These are phyloP conservation scores for Phytopythium delawarense DNA, from an alignment of 352 stramenopile genomes.

Conservation along the genomic window DNA sequence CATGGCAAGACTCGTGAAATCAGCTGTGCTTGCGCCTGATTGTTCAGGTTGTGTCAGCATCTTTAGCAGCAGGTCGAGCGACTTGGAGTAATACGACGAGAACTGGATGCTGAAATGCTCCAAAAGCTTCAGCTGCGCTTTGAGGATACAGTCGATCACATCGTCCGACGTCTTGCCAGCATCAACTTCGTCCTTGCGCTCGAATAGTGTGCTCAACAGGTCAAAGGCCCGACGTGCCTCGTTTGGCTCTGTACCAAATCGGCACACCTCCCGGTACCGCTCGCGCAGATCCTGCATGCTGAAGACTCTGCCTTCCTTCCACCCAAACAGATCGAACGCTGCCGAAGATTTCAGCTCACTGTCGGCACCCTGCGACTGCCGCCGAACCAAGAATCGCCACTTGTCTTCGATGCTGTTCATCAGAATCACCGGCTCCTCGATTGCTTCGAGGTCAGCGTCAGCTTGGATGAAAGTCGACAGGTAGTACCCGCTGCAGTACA, in stretches of 20 bases:
- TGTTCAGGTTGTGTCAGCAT: slow-evolving; percentile 10
- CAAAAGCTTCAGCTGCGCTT: slow-evolving; percentile 56
- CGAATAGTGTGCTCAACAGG: slow-evolving; percentile 40
- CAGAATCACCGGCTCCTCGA: slow-evolving; percentile 70
- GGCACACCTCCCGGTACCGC: slow-evolving; percentile 64
- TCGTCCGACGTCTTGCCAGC: slow-evolving; percentile 58
- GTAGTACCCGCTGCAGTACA: slow-evolving; percentile 77
- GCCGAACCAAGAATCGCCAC: slow-evolving; percentile 51
- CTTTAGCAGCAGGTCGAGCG: slow-evolving; percentile 50
- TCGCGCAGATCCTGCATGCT: slow-evolving; percentile 45
- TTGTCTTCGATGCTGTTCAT: slow-evolving; percentile 81
- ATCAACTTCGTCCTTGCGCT: slow-evolving; percentile 45
- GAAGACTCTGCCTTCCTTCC: slow-evolving; percentile 40
- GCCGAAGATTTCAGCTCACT: slow-evolving; percentile 39
- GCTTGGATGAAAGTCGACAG: slow-evolving; percentile 61
- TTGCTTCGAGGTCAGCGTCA: slow-evolving; percentile 46
- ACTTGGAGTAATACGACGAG: slow-evolving; percentile 70
- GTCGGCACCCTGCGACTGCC: slow-evolving; percentile 37
- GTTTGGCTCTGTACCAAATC: slow-evolving; percentile 32
- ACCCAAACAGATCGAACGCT: slow-evolving; percentile 69
- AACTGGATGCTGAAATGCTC: slow-evolving; percentile 77
- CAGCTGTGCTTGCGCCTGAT: slow-evolving; percentile 6
- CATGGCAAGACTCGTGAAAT: slow-evolving; percentile 25
- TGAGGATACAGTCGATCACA: slow-evolving; percentile 67
- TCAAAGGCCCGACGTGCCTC: slow-evolving; percentile 63